Base-by-base conservation (phyloP, 2,329 filamentous ascomycete species). In the Aspergillaceae sp. region DNA sequence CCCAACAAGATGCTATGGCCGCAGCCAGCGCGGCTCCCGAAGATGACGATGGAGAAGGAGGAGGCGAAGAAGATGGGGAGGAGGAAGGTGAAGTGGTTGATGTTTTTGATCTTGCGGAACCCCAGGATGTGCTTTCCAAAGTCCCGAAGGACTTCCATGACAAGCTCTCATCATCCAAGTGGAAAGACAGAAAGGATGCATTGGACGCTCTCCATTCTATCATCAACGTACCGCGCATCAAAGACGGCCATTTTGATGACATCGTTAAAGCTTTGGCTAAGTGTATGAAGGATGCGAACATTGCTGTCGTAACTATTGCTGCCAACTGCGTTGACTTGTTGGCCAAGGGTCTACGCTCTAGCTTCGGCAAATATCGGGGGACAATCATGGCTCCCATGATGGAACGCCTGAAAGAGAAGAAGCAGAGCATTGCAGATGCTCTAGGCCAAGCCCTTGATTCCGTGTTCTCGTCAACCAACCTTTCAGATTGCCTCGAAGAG, bases 241-340 rank as follows among this genome's bases (percentile, higher is more conserved):
- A 95, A 66, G 91, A 97, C 56, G 87, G 82, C 5, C 84, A 87
- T 45, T 97, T 89, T 61, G 80, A 84, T 63, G 91, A 97, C 58
- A 77, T 97, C 55, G 81, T 87, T 46, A 79, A 87, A 50, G 84
- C 81, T 3, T 76, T 97, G 45, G 91, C 92, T 40, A 98, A 97
- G 68, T 88, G 82, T 57, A 98, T 98, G 92, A 98, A 98, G 68
- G 94, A 98, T 57, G 92, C 94, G 57, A 98, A 98, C 62, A 85
- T 98, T 55, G 85, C 87, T 4, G 92, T 97, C 42, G 92, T 96
- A 19, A 92, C 86, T 1, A 84, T 92, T 53, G 91, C 94, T 4
- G 92, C 91, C 2, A 90, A 94, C 58, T 95, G 91, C 67, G 85
- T 96, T 32, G 90, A 97, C 59, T 78, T 86, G 29, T 73, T 98